These are phyloP conservation scores for Auriscalpium orientale DNA, from an alignment of 768 basidiomycete species.

Conservation along the genomic window DNA sequence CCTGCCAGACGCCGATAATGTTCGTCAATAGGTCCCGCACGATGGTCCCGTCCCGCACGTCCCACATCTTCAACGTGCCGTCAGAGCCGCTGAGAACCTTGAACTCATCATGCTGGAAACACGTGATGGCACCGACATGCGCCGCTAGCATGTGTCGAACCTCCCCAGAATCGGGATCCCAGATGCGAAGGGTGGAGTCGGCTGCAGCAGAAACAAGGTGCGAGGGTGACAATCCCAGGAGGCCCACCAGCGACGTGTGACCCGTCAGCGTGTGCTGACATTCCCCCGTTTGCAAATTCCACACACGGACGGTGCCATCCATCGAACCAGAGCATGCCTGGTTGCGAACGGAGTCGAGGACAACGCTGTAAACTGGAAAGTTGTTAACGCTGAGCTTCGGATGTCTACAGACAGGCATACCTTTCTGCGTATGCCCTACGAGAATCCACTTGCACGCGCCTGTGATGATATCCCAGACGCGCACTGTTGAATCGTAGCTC, in stretches of 20 bases:
- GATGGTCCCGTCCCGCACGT: slow-evolving; percentile 78
- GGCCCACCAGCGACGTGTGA: slow-evolving; percentile 91
- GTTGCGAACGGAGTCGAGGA: slow-evolving; percentile 76
- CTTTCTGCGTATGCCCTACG: slow-evolving; percentile 88
- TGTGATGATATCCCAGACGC: slow-evolving; percentile 90
- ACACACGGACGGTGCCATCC: slow-evolving; percentile 95
- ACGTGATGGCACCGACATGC: slow-evolving; percentile 97
- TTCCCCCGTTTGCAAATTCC: slow-evolving; percentile 79
- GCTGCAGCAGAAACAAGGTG: slow-evolving; percentile 93
- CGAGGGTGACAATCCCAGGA: slow-evolving; percentile 84
- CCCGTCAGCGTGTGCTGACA: slow-evolving; percentile 78
- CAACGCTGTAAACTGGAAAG: slow-evolving; percentile 83
- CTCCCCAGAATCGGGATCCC: slow-evolving; percentile 84
- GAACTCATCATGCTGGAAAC: slow-evolving; percentile 98
- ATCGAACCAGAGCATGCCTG: slow-evolving; percentile 96
- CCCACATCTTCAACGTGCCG: slow-evolving; percentile 98
- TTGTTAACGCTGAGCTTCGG: neutral
- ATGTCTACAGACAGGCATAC: slow-evolving; percentile 29
- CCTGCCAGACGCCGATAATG: slow-evolving; percentile 96
- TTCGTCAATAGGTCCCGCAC: slow-evolving; percentile 85
- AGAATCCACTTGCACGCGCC: slow-evolving; percentile 77
- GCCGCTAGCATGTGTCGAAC: slow-evolving; percentile 77
- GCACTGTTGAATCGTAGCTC: slow-evolving; percentile 91
- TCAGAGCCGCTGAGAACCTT: slow-evolving; percentile 94
- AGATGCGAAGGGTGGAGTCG: slow-evolving; percentile 89